Evolutionary conservation across 2,329 filamentous ascomycete genomes (phyloP).

Genomic region (Colletotrichum cereale): DNA sequence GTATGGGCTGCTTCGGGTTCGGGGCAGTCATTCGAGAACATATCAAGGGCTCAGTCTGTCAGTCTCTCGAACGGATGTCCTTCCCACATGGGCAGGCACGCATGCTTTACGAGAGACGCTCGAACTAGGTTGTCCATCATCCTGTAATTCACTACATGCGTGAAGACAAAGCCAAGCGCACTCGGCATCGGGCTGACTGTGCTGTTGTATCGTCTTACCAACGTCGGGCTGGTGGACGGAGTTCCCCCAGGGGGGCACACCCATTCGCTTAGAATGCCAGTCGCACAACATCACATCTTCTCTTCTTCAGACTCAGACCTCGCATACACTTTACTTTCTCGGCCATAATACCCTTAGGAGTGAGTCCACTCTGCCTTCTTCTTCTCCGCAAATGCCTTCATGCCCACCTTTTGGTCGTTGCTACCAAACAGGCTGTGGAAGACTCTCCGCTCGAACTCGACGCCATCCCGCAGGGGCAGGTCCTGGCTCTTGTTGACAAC

Average conservation of each 20-base stretch:
- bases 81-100: neutral
- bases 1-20: neutral
- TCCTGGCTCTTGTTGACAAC: conserved; percentile 99
- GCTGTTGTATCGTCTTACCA: conserved; percentile 15
- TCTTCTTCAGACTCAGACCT: conserved; percentile 25
- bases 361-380: conserved; percentile 92
- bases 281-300: conserved; percentile 28
- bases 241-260: conserved; percentile 11
- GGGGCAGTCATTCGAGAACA: neutral
- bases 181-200: conserved; percentile 31
- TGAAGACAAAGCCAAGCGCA: conserved; percentile 15
- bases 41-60: neutral
- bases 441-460: conserved; percentile 93
- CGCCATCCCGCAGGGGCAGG: conserved; percentile 84
- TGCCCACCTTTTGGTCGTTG: conserved; percentile 95
- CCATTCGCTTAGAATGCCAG: neutral
- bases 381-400: conserved; percentile 97
- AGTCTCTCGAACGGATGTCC: neutral
- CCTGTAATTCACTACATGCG: neutral
- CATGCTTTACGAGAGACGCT: conserved; percentile 15
- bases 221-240: conserved; percentile 7
- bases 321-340: conserved; percentile 14
- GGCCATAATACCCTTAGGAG: conserved; percentile 62
- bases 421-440: conserved; percentile 96
- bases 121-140: conserved; percentile 12